Base-by-base conservation (phyloP, 352 stramenopile species). In the Pythium rhizo-oryzae region DNA sequence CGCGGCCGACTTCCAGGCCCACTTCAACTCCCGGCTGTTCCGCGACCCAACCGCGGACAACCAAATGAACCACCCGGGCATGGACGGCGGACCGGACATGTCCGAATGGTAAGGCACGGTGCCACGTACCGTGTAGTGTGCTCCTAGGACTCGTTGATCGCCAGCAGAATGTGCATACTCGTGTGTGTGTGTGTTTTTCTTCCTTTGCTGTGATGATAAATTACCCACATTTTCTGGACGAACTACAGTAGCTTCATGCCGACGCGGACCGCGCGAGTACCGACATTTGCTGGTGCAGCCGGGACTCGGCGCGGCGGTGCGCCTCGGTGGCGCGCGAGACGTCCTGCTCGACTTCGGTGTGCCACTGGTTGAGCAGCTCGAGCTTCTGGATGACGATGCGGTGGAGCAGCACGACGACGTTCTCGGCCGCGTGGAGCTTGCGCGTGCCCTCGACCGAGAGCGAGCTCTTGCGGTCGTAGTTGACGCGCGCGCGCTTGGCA, bases 361-460 rank as follows among this genome's bases (percentile, higher is more conserved):
- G 76, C 87, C 87, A 94, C 66, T 78, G 70, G 41, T 90, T 77
- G 16, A 94, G 68, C 35, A 89, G 41, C 41, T 94, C 84, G 30
- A 93, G 74, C 66, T 93, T 91, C 62, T 91, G 76, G 52, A 91
- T 81, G 61, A 82, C 87, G n/a, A 92, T 71, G 56, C 85, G 87
- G 41, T 94, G 87, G 54, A 79, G 88, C 57, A 88, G 79, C 59
- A 93, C 75, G 65, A 93, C 80, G 12, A 85, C 80, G 69, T 81
- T 90, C 71, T 94, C 87, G 60, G 78, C 82, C 6, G 71, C 72
- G 37, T 82, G 80, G n/a, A 94, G 76, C 62, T 81, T 79, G 43
- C 87, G 84, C 75, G 74, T 71, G 44, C 75, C 75, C 63, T 94
- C 79, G 65, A 82, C 71, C 35, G 80, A 73, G 59, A 90, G 60